A percentile compares a stretch with the other conserved stretches of the same genome.
These are phyloP conservation scores for Dendrocalamus sinicus DNA, from an alignment of 176 grass and related monocot genomes.

Conservation along the genomic window DNA sequence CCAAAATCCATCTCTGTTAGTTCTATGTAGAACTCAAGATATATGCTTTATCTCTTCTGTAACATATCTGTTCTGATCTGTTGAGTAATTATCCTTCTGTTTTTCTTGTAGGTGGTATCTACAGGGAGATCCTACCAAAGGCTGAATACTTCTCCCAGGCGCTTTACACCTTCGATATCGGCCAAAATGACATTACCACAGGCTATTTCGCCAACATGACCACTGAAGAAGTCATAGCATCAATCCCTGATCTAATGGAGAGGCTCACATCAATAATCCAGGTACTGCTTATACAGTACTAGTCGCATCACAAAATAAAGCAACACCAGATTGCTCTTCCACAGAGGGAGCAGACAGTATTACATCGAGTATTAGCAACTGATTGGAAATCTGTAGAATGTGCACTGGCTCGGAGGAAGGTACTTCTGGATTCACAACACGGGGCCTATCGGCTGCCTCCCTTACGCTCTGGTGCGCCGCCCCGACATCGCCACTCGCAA, in stretches of 20 bases:
- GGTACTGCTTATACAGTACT: conserved; percentile 36
- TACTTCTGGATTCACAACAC: conserved; percentile 99
- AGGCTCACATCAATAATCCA: conserved; percentile 68
- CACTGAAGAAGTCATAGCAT: conserved; percentile 62
- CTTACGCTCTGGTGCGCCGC: conserved; percentile 64
- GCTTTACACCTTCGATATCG: conserved; percentile 95
- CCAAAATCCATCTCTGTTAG: neutral
- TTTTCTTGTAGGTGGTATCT: conserved; percentile 58
- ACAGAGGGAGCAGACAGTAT: neutral
- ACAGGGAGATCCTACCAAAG: conserved; percentile 68
- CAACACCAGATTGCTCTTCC: neutral
- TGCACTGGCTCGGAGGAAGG: conserved; percentile 63
- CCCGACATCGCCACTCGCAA: conserved; percentile 37
- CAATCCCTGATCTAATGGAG: conserved; percentile 79
- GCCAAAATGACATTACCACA: conserved; percentile 92
- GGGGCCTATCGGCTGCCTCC: conserved; percentile 88
- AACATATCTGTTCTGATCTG: neutral
- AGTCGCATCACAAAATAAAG: neutral
- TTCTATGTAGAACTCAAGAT: neutral
- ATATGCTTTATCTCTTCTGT: neutral
- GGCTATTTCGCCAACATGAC: conserved; percentile 72
- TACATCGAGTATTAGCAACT: neutral
- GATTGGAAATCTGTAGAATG: conserved; percentile 46
- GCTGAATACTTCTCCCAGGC: conserved; percentile 80
- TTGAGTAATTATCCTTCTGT: neutral